Conservation (phyloP, 106 monocot genomes). For the Posidonia australis region DNA sequence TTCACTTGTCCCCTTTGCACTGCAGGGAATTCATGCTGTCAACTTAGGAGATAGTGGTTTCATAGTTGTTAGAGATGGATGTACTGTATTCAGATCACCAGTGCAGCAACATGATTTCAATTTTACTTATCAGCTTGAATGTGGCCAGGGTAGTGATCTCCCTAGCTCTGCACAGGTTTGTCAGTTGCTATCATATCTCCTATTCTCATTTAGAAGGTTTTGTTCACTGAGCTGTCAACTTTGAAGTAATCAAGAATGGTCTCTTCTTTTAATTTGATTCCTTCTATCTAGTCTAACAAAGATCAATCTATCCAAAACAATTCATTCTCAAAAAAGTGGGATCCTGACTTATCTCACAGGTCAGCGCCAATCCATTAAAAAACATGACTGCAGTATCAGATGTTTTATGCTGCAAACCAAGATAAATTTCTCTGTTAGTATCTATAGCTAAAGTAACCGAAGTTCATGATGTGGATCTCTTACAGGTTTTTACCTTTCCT, state of each 20-base stretch:
- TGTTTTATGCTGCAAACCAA: too few species aligned
- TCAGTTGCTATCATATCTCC: background rate
- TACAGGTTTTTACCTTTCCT: slow-evolving; percentile 45
- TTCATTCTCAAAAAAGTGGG: too few species aligned
- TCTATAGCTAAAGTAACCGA: too few species aligned
- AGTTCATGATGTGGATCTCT: background rate
- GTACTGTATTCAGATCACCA: slow-evolving; percentile 54
- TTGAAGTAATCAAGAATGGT: too few species aligned
- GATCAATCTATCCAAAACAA: too few species aligned
- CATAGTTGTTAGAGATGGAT: slow-evolving; percentile 55
- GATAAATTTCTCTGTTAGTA: too few species aligned
- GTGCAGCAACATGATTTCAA: slow-evolving; percentile 78
- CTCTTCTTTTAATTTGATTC: background rate
- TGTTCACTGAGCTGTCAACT: too few species aligned
- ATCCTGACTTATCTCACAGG: too few species aligned
- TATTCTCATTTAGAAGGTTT: background rate
- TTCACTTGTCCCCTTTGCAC: slow-evolving; percentile 2
- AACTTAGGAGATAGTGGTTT: slow-evolving; percentile 77
- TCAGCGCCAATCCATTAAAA: background rate
- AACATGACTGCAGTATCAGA: background rate
- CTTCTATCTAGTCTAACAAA: background rate
- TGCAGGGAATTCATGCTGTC: slow-evolving; percentile 61
- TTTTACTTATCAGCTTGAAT: slow-evolving; percentile 76
- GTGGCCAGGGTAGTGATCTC: slow-evolving; percentile 57
- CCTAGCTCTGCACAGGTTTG: slow-evolving; percentile 69